phyloP scores from a whole-genome alignment of 305 asterid species.

The Solanum hybrid region DNA sequence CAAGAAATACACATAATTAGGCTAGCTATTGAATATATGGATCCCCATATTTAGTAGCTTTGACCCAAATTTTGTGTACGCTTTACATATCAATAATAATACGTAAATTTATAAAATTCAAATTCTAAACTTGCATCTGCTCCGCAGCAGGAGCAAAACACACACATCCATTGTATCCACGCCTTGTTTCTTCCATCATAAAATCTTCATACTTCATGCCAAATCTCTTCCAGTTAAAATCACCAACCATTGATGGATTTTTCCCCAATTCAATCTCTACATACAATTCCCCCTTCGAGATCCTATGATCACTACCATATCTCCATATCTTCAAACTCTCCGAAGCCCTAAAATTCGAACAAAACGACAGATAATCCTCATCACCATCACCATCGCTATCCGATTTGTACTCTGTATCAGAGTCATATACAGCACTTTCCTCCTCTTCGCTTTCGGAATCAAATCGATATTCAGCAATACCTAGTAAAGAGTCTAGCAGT shows the following conservation, averaged over 20 bases:
- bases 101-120: not conserved
- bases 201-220: not conserved
- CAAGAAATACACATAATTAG: not conserved
- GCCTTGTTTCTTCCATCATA: not conserved
- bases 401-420: not conserved
- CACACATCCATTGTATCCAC: not conserved
- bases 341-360: not conserved
- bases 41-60: not conserved
- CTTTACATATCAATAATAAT: not conserved
- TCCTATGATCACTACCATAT: too few species aligned
- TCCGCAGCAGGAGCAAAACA: not conserved
- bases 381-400: not conserved
- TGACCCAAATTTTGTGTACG: not conserved
- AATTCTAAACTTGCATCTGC: not conserved
- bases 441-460: not conserved
- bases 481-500: not conserved
- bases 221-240: not conserved
- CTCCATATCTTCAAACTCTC: not conserved
- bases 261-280: not conserved
- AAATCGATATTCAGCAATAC: not conserved
- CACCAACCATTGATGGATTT: not conserved
- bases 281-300: not conserved
- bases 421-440: not conserved
- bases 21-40: not conserved
- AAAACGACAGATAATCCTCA: not conserved